These are phyloP conservation scores for Nicotiana otophora DNA, from an alignment of 257 asterid genomes.

Conservation along the genomic window DNA sequence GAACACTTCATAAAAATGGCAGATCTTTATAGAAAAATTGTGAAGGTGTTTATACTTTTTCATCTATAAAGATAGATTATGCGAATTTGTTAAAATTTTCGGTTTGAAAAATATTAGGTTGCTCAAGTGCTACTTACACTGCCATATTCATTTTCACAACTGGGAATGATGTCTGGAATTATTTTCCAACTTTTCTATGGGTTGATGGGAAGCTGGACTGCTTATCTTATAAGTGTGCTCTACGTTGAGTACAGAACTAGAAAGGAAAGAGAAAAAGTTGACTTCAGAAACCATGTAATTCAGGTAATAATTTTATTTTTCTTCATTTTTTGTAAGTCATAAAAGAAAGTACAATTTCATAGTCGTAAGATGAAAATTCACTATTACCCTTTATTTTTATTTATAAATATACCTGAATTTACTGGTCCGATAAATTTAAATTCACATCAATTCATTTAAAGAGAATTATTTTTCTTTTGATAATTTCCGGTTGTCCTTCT, in stretches of 20 bases:
- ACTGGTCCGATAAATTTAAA: background rate
- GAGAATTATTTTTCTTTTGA: background rate
- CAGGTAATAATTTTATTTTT: constrained; percentile 38
- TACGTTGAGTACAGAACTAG: constrained; percentile 85
- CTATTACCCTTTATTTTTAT: background rate
- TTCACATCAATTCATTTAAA: background rate
- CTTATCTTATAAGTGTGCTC: constrained; percentile 72
- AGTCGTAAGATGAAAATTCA: too few species aligned
- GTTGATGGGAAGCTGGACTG: constrained; percentile 87
- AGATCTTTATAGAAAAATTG: background rate
- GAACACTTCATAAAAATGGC: background rate
- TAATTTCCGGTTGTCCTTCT: background rate
- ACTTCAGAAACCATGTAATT: constrained; percentile 78
- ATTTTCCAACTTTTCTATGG: constrained; percentile 73
- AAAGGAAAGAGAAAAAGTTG: constrained; percentile 85
- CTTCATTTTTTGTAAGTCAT: too few species aligned
- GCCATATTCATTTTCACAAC: constrained; percentile 89
- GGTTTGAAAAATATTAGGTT: constrained; percentile 34
- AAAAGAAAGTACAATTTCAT: background rate
- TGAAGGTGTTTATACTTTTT: background rate
- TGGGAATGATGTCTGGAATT: constrained; percentile 76
- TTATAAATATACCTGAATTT: background rate
- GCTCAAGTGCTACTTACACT: constrained; percentile 86
- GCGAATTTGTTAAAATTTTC: background rate
- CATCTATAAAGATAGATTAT: background rate